These are phyloP conservation scores for Eutrema heterophyllum DNA, from an alignment of 345 rosid genomes.

Conservation along the genomic window DNA sequence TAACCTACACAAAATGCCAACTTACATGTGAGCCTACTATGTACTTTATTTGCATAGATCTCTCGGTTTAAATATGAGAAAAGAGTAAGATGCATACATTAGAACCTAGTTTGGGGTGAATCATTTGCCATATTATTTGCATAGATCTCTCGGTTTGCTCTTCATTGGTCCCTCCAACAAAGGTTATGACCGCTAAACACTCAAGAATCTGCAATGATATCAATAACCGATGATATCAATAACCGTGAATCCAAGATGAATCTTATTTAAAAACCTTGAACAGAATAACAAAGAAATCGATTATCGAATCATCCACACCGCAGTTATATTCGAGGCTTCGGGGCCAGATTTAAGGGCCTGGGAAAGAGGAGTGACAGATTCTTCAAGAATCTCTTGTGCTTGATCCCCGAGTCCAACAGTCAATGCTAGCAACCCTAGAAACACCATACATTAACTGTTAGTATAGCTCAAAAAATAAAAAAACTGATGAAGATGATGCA, in stretches of 20 bases:
- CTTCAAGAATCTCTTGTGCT: conserved; percentile 63
- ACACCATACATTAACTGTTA: neutral
- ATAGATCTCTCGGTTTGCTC: conserved; percentile 75
- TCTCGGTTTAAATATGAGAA: conserved; percentile 1
- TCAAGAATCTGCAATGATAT: conserved; percentile 51
- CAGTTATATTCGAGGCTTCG: conserved; percentile 43
- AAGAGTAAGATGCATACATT: conserved; percentile 48
- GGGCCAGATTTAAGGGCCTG: conserved; percentile 65
- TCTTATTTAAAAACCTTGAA: neutral
- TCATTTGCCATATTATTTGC: conserved; percentile 88
- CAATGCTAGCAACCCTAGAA: conserved; percentile 73
- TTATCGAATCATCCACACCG: conserved; percentile 39
- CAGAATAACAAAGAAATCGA: neutral
- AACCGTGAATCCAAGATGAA: neutral
- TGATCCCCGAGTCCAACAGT: conserved; percentile 68
- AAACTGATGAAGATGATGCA: neutral
- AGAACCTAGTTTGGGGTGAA: conserved; percentile 78
- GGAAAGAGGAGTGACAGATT: conserved; percentile 52
- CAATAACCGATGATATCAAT: neutral
- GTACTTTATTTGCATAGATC: neutral
- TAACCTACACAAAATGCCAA: conserved; percentile 46
- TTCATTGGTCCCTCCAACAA: conserved; percentile 66
- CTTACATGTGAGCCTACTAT: neutral
- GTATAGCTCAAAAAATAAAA: neutral
- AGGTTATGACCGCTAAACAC: conserved; percentile 78